These are phyloP conservation scores for Vitis rupestris DNA, from an alignment of 164 flowering plant genomes.

Conservation along the genomic window DNA sequence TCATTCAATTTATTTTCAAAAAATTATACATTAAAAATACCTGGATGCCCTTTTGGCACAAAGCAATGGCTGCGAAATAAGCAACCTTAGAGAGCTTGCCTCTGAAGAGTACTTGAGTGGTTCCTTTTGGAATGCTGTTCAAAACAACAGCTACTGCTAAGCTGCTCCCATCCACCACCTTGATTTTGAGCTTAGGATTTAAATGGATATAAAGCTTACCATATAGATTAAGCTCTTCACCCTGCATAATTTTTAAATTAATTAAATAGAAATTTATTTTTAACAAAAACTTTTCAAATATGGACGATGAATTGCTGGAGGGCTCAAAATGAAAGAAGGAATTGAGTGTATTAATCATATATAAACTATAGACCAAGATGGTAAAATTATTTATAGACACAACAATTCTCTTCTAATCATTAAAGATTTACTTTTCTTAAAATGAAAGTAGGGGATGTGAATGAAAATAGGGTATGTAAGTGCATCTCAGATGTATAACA, in stretches of 20 bases:
- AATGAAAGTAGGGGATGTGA: no score
- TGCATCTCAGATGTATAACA: no score
- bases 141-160: constrained; percentile 62
- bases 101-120: constrained; percentile 47
- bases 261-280: not conserved
- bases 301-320: not conserved
- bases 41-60: constrained; percentile 51
- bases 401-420: no score
- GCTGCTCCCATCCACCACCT: constrained; percentile 68
- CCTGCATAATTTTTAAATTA: constrained; percentile 16
- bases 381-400: no score
- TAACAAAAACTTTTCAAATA: no score
- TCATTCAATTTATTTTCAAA: no score
- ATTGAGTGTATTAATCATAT: no score
- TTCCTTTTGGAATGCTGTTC: constrained; percentile 54
- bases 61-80: constrained; percentile 27
- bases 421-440: no score
- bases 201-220: constrained; percentile 33
- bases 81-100: constrained; percentile 48
- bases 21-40: constrained; percentile 20
- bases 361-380: no score
- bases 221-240: constrained; percentile 41
- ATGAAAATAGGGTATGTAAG: no score
- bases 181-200: constrained; percentile 41
- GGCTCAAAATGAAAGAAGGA: not conserved